These are phyloP conservation scores for Triglochin maritima DNA, from an alignment of 106 monocot genomes.

Conservation along the genomic window DNA sequence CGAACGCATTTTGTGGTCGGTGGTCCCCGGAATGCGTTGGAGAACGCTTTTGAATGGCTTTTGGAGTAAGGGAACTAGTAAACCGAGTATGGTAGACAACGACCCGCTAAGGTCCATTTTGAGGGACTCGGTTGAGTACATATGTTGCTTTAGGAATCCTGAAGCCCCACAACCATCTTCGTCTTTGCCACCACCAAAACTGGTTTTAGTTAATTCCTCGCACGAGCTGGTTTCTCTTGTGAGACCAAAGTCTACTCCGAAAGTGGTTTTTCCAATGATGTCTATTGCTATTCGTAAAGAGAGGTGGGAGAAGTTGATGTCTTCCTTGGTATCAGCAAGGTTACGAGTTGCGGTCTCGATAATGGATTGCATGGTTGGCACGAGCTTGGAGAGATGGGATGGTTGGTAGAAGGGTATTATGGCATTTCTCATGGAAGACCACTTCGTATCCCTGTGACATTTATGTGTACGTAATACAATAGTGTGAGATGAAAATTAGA, in stretches of 20 bases:
- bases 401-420: constrained; percentile 27
- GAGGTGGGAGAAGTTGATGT: constrained; percentile 28
- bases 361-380: constrained; percentile 17
- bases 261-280: constrained; percentile 58
- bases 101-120: constrained; percentile 71
- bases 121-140: constrained; percentile 42
- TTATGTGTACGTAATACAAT: no score
- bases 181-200: neutral
- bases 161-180: constrained; percentile 16
- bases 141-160: constrained; percentile 47
- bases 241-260: constrained; percentile 59
- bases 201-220: neutral
- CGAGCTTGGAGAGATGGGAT: constrained; percentile 12
- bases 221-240: constrained; percentile 3
- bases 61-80: constrained; percentile 41
- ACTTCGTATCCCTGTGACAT: constrained; percentile 15
- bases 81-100: constrained; percentile 48
- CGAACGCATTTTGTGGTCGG: constrained; percentile 31
- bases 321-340: constrained; percentile 1
- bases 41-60: constrained; percentile 33
- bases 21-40: constrained; percentile 34
- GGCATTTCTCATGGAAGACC: constrained; percentile 25
- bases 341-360: constrained; percentile 8
- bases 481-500: no score
- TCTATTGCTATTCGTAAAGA: constrained; percentile 56